These are phyloP conservation scores for Fusarium begoniae DNA, from an alignment of 2,329 filamentous ascomycete genomes.

Conservation along the genomic window DNA sequence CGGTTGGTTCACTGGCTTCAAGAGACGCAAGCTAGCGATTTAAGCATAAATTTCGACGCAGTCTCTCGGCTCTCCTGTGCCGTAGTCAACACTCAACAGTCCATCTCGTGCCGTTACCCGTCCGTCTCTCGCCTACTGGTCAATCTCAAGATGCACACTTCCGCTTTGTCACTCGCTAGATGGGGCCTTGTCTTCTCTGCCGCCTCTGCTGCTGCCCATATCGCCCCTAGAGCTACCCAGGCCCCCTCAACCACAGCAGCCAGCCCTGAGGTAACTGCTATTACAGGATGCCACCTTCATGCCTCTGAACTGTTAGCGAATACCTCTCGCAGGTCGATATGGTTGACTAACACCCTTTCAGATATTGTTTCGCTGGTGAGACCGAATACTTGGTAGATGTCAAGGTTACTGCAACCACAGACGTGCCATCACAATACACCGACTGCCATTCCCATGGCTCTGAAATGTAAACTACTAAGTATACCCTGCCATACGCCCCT, in stretches of 20 bases:
- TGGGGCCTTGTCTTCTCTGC: constrained; percentile 30
- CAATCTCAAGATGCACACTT: constrained; percentile 20
- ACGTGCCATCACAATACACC: constrained; percentile 68
- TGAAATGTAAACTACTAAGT: constrained; percentile 58
- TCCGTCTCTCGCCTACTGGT: neutral
- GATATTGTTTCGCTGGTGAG: constrained; percentile 56
- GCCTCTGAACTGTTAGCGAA: constrained; percentile 50
- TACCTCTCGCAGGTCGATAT: neutral
- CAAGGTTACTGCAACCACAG: constrained; percentile 63
- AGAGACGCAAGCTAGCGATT: neutral
- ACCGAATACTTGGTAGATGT: constrained; percentile 56
- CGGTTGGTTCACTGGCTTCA: neutral
- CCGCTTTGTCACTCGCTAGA: constrained; percentile 28
- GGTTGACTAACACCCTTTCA: constrained; percentile 34
- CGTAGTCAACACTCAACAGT: neutral
- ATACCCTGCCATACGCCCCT: neutral
- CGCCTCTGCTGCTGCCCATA: constrained; percentile 16
- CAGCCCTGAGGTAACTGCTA: constrained; percentile 46
- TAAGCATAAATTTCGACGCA: constrained; percentile 21
- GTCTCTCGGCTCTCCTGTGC: constrained; percentile 4
- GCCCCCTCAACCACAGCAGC: constrained; percentile 40
- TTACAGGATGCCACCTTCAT: constrained; percentile 55
- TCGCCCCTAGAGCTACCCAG: constrained; percentile 46
- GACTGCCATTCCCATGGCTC: constrained; percentile 70
- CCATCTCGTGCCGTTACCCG: neutral